Base-by-base conservation (phyloP, 768 basidiomycete species). In the Xerocomus brunneocitrinus region DNA sequence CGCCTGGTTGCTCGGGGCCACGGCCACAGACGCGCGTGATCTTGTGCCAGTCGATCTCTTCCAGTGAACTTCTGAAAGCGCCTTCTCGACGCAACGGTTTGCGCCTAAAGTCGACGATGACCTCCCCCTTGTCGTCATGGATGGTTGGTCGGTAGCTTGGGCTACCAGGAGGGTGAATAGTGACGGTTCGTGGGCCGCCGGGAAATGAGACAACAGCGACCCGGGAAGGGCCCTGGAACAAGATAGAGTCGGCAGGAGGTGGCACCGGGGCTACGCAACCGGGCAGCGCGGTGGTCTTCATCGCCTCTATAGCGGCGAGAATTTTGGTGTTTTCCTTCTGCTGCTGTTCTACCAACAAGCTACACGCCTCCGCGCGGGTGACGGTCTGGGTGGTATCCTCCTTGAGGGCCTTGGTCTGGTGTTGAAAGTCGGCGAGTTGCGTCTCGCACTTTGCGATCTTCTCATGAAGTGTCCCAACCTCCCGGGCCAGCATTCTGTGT, bases 11-110 rank as follows among this genome's bases (percentile, higher is more conserved):
- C 3, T 64, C 56, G 16, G 53, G 51, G 1, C 40, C 63, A 40
- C 60, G 63, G 3, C 62, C 60, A 4, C 22, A 36, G 16, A 65
- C 60, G 22, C 30, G 47, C 3, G 47, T 28, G 46, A 57, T 46
- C 24, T 27, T 25, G 7, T 5, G 5, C 58, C 41, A 57, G 28
- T 60, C 56, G 1, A 52, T 22, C 0, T 56, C 54, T 14, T 57
- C 56, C 2, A 56, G 30, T 0, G 47, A 22, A 0, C 62, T 54
- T 31, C 51, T 49, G 52, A 65, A 65, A 3, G 63, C 62, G 7
- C 64, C 63, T 36, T 61, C 59, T 19, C 62, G 58, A 40, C 58
- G 42, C 32, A 65, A 16, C 3, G 64, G 55, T 6, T 50, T 60
- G 31, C 30, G 42, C 19, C 48, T 58, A 30, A 58, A 44, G 25